Evolutionary conservation across 345 rosid genomes (phyloP).

Genomic region (Camelina hispida): DNA sequence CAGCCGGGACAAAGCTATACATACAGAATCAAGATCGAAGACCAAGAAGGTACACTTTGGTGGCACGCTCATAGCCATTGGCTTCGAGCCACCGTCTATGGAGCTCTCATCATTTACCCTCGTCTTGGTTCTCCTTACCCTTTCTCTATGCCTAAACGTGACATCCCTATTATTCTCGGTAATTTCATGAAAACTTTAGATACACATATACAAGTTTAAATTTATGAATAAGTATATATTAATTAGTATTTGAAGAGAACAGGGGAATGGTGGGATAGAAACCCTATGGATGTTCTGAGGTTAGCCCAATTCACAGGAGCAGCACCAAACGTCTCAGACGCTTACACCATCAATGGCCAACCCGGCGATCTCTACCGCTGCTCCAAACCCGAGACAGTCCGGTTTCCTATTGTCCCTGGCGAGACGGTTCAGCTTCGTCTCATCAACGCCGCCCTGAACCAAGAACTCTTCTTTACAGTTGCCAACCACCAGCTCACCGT

Average conservation of each 20-base stretch:
- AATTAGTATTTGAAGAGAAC: slow-evolving; percentile 5
- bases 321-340: slow-evolving; percentile 73
- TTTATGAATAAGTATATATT: background rate
- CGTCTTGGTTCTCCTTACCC: slow-evolving; percentile 70
- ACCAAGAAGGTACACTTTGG: slow-evolving; percentile 72
- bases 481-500: slow-evolving; percentile 70
- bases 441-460: slow-evolving; percentile 74
- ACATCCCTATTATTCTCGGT: slow-evolving; percentile 63
- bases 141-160: slow-evolving; percentile 61
- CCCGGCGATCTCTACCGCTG: slow-evolving; percentile 63
- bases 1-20: slow-evolving; percentile 56
- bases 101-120: slow-evolving; percentile 71
- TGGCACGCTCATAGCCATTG: slow-evolving; percentile 79
- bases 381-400: slow-evolving; percentile 6
- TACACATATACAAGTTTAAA: background rate
- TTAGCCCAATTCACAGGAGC: slow-evolving; percentile 58
- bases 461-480: slow-evolving; percentile 65
- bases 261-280: slow-evolving; percentile 86
- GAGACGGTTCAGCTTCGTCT: slow-evolving; percentile 61
- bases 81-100: slow-evolving; percentile 73
- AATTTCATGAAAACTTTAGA: background rate
- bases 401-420: slow-evolving; percentile 39
- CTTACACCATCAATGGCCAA: slow-evolving; percentile 76
- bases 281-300: slow-evolving; percentile 60
- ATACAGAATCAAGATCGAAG: slow-evolving; percentile 64